These are phyloP conservation scores for Silene vulgaris DNA, from an alignment of 179 eudicot species.

Conservation along the genomic window DNA sequence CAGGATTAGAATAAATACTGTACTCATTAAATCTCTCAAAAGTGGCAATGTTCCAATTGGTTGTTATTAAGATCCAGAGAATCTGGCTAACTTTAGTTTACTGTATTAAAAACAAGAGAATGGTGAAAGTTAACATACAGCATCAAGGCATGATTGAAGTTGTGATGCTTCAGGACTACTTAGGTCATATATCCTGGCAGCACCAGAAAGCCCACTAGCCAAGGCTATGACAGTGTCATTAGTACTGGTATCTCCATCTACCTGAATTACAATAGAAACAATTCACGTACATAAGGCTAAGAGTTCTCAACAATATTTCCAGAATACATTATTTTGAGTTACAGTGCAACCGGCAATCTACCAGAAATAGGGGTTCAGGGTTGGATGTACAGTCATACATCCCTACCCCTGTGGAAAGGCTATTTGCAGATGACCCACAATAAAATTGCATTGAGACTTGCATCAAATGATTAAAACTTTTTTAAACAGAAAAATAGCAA, in stretches of 20 bases:
- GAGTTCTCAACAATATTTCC: not conserved
- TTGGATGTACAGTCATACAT: too few species aligned
- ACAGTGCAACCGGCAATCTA: not conserved
- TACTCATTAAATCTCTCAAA: not conserved
- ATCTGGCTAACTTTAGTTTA: not conserved
- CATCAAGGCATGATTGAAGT: constrained; percentile 88
- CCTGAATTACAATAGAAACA: constrained; percentile 45
- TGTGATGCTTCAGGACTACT: constrained; percentile 66
- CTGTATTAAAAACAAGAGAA: not conserved
- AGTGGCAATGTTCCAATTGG: not conserved
- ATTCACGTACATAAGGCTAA: constrained; percentile 6
- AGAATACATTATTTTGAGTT: not conserved
- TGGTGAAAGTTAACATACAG: constrained; percentile 47
- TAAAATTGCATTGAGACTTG: too few species aligned
- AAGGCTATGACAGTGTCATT: constrained; percentile 94
- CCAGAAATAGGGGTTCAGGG: not conserved
- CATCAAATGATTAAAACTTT: too few species aligned
- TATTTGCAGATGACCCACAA: too few species aligned
- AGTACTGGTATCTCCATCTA: constrained; percentile 96
- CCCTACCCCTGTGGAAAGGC: too few species aligned
- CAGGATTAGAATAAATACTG: not conserved
- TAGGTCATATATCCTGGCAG: constrained; percentile 47
- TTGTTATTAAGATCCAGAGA: not conserved
- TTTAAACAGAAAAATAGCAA: too few species aligned
- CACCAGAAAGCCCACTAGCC: constrained; percentile 91